Evolutionary conservation across 352 stramenopile genomes (phyloP).

Genomic region (Globisporangium polare): DNA sequence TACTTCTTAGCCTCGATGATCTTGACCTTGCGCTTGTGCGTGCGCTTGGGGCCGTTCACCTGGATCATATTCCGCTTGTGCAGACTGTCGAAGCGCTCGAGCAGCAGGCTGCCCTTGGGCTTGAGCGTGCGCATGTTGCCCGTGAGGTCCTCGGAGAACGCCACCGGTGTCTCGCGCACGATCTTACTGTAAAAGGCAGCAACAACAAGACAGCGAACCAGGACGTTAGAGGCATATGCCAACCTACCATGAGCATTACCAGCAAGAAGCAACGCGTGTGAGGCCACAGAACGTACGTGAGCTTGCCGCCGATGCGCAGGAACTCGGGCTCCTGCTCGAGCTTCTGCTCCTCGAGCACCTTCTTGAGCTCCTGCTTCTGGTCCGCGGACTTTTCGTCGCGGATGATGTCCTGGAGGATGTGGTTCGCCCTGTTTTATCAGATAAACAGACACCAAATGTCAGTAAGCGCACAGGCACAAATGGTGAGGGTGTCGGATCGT

Average conservation of each 20-base stretch:
- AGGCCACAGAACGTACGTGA: slow-evolving; percentile 40
- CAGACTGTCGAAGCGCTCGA: slow-evolving; percentile 83
- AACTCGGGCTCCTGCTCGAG: slow-evolving; percentile 62
- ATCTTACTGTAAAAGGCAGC: slow-evolving; percentile 48
- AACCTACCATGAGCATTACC: too few relatives aligned
- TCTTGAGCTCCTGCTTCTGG: slow-evolving; percentile 76
- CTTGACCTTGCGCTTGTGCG: slow-evolving; percentile 70
- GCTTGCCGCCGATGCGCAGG: slow-evolving; percentile 68
- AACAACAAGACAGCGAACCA: slow-evolving; percentile 7
- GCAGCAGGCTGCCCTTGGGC: slow-evolving; percentile 72
- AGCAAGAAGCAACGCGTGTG: not conserved
- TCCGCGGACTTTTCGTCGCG: slow-evolving; percentile 59
- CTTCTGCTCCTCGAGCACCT: slow-evolving; percentile 70
- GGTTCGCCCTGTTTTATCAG: slow-evolving; percentile 33
- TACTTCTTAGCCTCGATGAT: slow-evolving; percentile 81
- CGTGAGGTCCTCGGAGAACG: slow-evolving; percentile 78
- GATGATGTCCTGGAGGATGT: slow-evolving; percentile 68
- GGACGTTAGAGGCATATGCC: not conserved
- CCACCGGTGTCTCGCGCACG: slow-evolving; percentile 58
- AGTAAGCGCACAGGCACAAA: not conserved
- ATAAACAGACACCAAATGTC: slow-evolving; percentile 10
- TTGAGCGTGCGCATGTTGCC: slow-evolving; percentile 75
- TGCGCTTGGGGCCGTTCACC: slow-evolving; percentile 56
- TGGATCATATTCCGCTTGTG: slow-evolving; percentile 87
- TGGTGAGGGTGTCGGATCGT: not conserved